Percentiles rank a stretch among this genome's conserved stretches.
These are phyloP conservation scores for Herpetospermum pedunculosum DNA, from an alignment of 306 rosid genomes.

Conservation along the genomic window DNA sequence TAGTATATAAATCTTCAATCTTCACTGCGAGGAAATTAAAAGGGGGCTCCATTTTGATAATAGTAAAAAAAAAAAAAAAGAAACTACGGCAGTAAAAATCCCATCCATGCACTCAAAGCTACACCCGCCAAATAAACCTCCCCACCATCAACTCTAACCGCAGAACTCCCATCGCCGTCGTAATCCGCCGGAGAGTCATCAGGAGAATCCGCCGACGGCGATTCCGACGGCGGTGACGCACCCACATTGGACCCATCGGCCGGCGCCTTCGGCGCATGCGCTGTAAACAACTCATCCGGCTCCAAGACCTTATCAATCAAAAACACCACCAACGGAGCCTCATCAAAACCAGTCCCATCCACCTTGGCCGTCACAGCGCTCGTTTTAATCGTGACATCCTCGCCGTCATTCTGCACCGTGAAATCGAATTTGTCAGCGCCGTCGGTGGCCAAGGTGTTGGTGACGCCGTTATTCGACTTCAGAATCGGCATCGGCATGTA, in stretches of 20 bases:
- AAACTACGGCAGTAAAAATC: conserved; percentile 29
- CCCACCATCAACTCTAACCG: conserved; percentile 19
- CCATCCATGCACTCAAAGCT: conserved; percentile 16
- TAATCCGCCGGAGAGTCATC: conserved; percentile 39
- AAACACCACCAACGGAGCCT: conserved; percentile 50
- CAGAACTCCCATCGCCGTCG: conserved; percentile 31
- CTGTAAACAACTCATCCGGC: conserved; percentile 61
- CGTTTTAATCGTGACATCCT: conserved; percentile 44
- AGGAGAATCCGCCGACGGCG: conserved; percentile 32
- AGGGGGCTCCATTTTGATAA: background rate
- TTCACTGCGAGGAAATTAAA: background rate
- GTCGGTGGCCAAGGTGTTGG: conserved; percentile 76
- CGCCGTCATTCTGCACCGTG: conserved; percentile 78
- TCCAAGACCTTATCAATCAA: conserved; percentile 48
- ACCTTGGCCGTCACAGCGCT: conserved; percentile 46
- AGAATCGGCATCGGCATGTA: conserved; percentile 42
- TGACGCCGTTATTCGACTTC: conserved; percentile 51
- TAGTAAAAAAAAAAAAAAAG: background rate
- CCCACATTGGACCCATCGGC: conserved; percentile 41
- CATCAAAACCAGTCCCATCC: conserved; percentile 51
- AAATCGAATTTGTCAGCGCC: conserved; percentile 57
- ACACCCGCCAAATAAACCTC: conserved; percentile 3
- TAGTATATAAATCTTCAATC: background rate
- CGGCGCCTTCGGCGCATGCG: conserved; percentile 43
- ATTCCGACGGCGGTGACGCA: conserved; percentile 14